phyloP scores from a whole-genome alignment of 2,329 filamentous ascomycete species.

The Pseudogymnoascus sp. region DNA sequence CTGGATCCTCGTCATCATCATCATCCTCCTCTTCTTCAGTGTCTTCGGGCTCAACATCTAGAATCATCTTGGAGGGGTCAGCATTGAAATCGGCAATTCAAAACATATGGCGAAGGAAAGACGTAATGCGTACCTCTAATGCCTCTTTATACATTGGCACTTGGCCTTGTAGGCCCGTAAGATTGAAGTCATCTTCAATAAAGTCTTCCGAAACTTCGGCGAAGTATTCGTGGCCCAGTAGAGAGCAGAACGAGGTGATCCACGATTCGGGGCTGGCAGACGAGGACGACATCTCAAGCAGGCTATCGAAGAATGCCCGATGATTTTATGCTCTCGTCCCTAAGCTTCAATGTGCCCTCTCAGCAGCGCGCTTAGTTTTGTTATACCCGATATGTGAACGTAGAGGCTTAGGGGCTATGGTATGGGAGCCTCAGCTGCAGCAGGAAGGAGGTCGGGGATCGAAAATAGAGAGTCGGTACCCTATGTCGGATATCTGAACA shows the following conservation, averaged over 20 bases:
- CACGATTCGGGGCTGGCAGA: slow-evolving; percentile 62
- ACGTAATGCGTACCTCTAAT: slow-evolving; percentile 56
- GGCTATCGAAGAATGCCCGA: background rate
- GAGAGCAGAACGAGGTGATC: slow-evolving; percentile 95
- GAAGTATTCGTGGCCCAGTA: slow-evolving; percentile 97
- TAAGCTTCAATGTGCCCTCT: slow-evolving; percentile 10
- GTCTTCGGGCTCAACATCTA: slow-evolving; percentile 95
- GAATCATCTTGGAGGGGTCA: slow-evolving; percentile 65
- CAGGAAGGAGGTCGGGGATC: background rate
- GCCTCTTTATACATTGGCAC: slow-evolving; percentile 99
- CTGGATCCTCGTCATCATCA: slow-evolving; percentile 61
- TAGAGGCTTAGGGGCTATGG: background rate
- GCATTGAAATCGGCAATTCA: slow-evolving; percentile 12
- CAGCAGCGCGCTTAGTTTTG: slow-evolving; percentile 2
- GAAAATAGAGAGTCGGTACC: background rate
- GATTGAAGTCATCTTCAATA: slow-evolving; percentile 99
- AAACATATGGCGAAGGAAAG: background rate
- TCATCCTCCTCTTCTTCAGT: slow-evolving; percentile 68
- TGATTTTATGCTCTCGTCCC: slow-evolving; percentile 11
- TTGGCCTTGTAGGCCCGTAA: slow-evolving; percentile 90
- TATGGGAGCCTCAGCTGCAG: slow-evolving; percentile 9
- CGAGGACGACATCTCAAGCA: slow-evolving; percentile 11
- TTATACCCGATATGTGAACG: slow-evolving; percentile 4
- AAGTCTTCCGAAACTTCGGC: slow-evolving; percentile 98
- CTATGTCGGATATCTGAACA: slow-evolving; percentile 3